These are phyloP conservation scores for Sporopachydermia lactativora DNA, from an alignment of 805 yeast genomes.

Conservation along the genomic window DNA sequence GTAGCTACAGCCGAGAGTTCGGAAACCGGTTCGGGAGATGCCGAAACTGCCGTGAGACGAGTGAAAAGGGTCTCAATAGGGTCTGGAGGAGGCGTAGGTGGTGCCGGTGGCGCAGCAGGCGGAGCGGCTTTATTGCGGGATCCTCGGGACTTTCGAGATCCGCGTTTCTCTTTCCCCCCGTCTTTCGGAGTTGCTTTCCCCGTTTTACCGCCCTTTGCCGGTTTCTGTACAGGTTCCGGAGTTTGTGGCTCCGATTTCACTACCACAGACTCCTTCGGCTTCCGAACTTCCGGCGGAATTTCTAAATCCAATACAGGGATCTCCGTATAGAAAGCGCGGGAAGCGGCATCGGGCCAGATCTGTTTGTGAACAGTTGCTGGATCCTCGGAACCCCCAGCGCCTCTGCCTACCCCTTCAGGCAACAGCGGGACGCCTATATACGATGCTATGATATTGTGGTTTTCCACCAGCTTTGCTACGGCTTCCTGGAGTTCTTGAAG, in stretches of 20 bases:
- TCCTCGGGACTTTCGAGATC: too few species aligned
- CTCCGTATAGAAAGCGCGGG: background rate
- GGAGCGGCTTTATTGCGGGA: too few species aligned
- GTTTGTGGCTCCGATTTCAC: conserved; percentile 7
- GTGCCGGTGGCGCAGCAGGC: background rate
- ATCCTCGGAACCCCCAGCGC: too few species aligned
- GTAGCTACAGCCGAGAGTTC: background rate
- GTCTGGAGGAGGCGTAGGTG: too few species aligned
- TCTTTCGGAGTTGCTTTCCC: conserved; percentile 2
- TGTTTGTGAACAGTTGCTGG: too few species aligned
- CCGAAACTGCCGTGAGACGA: too few species aligned
- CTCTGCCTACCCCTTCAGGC: too few species aligned
- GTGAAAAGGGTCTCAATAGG: too few species aligned
- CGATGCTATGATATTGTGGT: background rate
- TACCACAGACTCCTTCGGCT: conserved; percentile 5
- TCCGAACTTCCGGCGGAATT: conserved; percentile 7
- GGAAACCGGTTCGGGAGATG: too few species aligned
- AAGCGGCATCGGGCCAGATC: background rate
- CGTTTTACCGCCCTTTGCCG: conserved; percentile 3
- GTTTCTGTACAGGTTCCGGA: too few species aligned
- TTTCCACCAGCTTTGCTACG: background rate
- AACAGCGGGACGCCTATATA: too few species aligned
- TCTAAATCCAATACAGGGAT: conserved; percentile 2
- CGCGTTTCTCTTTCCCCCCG: background rate
- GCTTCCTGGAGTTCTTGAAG: background rate